These are phyloP conservation scores for Nicotiana tomentosiformis DNA, from an alignment of 257 asterid species.

Conservation along the genomic window DNA sequence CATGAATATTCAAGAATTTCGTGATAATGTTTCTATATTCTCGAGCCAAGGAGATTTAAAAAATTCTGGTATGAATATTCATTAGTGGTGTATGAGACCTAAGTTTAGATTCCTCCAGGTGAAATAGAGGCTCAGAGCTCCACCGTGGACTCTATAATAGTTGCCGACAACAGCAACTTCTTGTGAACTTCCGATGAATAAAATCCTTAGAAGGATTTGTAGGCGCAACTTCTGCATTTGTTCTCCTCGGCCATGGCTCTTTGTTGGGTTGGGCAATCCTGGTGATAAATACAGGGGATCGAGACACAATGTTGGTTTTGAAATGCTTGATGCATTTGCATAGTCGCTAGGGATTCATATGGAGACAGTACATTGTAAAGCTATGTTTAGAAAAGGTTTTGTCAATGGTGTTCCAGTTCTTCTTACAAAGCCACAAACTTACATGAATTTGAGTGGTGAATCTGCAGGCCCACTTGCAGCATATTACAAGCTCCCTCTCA, in stretches of 20 bases:
- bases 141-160: too few relatives aligned
- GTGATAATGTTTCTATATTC: neutral
- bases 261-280: slow-evolving; percentile 92
- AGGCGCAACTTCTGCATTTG: slow-evolving; percentile 36
- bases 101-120: neutral
- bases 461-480: slow-evolving; percentile 98
- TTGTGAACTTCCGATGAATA: neutral
- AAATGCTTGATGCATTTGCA: slow-evolving; percentile 68
- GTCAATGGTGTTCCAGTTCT: slow-evolving; percentile 64
- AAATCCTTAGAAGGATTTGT: slow-evolving; percentile 43
- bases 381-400: slow-evolving; percentile 79
- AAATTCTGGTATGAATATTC: neutral
- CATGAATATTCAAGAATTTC: neutral
- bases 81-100: neutral
- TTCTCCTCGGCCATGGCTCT: slow-evolving; percentile 70
- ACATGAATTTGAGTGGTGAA: slow-evolving; percentile 90
- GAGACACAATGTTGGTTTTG: slow-evolving; percentile 60
- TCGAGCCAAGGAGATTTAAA: neutral
- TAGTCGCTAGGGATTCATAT: slow-evolving; percentile 45
- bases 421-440: slow-evolving; percentile 89
- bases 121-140: neutral
- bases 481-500: slow-evolving; percentile 91
- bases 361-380: slow-evolving; percentile 79
- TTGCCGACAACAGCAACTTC: too few relatives aligned
- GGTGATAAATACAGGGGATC: slow-evolving; percentile 80